Conservation (phyloP, 345 rosid species). For the Dipteronia sinensis region DNA sequence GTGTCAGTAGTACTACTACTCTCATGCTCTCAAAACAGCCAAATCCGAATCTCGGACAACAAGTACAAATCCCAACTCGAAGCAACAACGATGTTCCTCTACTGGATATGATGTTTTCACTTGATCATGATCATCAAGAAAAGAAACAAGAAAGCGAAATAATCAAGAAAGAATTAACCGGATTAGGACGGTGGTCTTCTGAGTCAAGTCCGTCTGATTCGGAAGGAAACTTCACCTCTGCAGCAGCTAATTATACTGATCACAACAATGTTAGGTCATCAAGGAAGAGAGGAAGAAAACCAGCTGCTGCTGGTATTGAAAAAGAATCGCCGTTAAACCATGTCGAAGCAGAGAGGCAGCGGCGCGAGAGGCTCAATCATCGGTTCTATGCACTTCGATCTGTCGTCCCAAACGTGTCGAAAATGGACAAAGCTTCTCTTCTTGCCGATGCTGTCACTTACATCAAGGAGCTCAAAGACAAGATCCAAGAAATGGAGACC, state of each 20-base stretch:
- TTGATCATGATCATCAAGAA: conserved; percentile 5
- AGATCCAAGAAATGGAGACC: conserved; percentile 49
- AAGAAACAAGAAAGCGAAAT: conserved; percentile 6
- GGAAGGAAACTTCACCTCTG: conserved; percentile 21
- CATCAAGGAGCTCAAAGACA: conserved; percentile 64
- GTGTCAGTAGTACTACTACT: not conserved
- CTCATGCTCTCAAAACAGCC: conserved; percentile 13
- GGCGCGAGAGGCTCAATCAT: conserved; percentile 80
- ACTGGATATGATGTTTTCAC: conserved; percentile 26
- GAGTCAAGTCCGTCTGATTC: conserved; percentile 44
- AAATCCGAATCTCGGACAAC: conserved; percentile 1
- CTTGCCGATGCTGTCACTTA: conserved; percentile 71
- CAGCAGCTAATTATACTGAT: conserved; percentile 1
- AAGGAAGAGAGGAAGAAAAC: conserved; percentile 44
- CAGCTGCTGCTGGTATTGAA: conserved; percentile 15
- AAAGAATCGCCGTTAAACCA: conserved; percentile 53
- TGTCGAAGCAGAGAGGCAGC: conserved; percentile 82
- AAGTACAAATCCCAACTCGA: not conserved
- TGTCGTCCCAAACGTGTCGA: conserved; percentile 85
- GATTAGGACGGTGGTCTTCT: conserved; percentile 35
- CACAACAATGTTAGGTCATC: not conserved
- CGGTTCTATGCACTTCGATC: conserved; percentile 79
- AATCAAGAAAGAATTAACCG: conserved; percentile 23
- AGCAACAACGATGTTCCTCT: conserved; percentile 11
- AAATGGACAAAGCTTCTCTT: conserved; percentile 89